These are phyloP conservation scores for Phialemoniopsis sp. DNA, from an alignment of 2,329 filamentous ascomycete species.

Conservation along the genomic window DNA sequence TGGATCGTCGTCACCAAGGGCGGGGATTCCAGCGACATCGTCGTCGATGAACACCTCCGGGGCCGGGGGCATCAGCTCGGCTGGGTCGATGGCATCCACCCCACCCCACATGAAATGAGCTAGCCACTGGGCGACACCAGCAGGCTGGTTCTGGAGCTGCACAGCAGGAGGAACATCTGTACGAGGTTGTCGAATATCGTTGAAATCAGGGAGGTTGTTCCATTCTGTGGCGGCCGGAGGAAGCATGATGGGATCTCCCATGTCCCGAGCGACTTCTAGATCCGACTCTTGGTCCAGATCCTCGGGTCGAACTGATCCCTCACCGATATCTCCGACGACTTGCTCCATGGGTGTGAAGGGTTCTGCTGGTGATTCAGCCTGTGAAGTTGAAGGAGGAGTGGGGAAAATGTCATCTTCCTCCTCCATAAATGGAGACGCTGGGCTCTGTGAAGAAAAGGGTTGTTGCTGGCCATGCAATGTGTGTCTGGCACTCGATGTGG, in stretches of 20 bases:
- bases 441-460: background rate
- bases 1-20: slow-evolving; percentile 11
- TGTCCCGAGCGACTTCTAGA: too few relatives aligned
- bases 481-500: too few relatives aligned
- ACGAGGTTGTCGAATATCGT: background rate
- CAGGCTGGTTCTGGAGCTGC: slow-evolving; percentile 13
- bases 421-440: too few relatives aligned
- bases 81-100: slow-evolving; percentile 46
- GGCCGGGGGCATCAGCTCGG: slow-evolving; percentile 41
- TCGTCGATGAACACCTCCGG: slow-evolving; percentile 30
- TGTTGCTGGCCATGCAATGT: background rate
- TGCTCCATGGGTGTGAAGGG: too few relatives aligned
- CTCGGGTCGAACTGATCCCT: too few relatives aligned
- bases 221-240: background rate
- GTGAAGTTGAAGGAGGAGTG: background rate
- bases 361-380: too few relatives aligned
- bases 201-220: slow-evolving; percentile 4
- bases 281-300: too few relatives aligned
- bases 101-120: slow-evolving; percentile 61
- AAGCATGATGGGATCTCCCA: too few relatives aligned
- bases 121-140: slow-evolving; percentile 36
- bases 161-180: too few relatives aligned
- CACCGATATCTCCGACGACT: too few relatives aligned
- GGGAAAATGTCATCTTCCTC: background rate
- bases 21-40: slow-evolving; percentile 19